These are phyloP conservation scores for Wallacemonas sp. DNA, from an alignment of 208 protist genomes.

Conservation along the genomic window DNA sequence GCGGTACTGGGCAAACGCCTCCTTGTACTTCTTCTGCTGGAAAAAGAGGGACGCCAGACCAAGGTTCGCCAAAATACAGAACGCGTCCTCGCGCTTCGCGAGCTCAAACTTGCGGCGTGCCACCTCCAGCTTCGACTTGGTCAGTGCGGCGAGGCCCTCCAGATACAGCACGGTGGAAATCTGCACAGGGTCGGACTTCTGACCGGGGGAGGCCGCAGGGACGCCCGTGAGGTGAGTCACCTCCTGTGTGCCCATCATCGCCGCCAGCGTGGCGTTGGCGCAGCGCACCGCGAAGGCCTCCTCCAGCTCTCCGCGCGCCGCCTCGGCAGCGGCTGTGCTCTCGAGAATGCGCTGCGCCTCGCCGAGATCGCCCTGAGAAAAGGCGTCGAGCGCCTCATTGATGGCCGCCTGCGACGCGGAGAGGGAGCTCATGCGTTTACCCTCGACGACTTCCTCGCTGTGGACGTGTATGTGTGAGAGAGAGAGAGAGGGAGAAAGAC, in stretches of 20 bases:
- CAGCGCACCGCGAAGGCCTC: slow-evolving; percentile 66
- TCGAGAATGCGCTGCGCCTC: slow-evolving; percentile 53
- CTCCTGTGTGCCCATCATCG: slow-evolving; percentile 69
- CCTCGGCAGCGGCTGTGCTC: slow-evolving; percentile 26
- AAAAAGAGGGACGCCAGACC: slow-evolving; percentile 76
- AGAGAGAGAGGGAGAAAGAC: background rate
- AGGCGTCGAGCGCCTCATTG: slow-evolving; percentile 52
- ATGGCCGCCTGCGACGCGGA: slow-evolving; percentile 25
- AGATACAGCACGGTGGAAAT: slow-evolving; percentile 42
- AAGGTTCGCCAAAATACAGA: slow-evolving; percentile 67
- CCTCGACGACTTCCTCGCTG: background rate
- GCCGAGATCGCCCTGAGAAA: slow-evolving; percentile 54
- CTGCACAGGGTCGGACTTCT: background rate
- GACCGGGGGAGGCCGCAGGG: background rate
- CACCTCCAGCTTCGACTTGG: slow-evolving; percentile 49
- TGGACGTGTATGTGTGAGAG: background rate
- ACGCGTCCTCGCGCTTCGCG: slow-evolving; percentile 41
- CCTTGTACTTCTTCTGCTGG: slow-evolving; percentile 61
- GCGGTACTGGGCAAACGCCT: slow-evolving; percentile 75
- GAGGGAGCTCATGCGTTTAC: background rate
- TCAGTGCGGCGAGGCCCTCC: slow-evolving; percentile 72
- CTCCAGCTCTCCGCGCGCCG: slow-evolving; percentile 28
- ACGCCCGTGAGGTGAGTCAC: slow-evolving; percentile 13
- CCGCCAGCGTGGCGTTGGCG: slow-evolving; percentile 70
- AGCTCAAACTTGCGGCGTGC: slow-evolving; percentile 73